phyloP scores from a whole-genome alignment of 1,284 basidiomycete genomes.

The Heterobasidion parviporum region DNA sequence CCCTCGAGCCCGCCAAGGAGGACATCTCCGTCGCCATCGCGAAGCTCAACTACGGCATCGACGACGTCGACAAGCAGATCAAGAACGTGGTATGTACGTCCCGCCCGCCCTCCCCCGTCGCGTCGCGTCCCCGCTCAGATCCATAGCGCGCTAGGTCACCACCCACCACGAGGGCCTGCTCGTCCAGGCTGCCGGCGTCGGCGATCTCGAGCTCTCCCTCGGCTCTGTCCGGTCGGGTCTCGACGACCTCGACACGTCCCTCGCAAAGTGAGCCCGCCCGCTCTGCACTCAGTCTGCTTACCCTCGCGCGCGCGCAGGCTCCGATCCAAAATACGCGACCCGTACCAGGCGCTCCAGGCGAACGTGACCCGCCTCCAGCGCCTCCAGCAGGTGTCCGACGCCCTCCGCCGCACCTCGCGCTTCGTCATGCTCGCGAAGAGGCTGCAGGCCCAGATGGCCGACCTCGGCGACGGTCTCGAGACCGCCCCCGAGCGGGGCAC shows the following conservation, averaged over 20 bases:
- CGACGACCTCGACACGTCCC: conserved; percentile 56
- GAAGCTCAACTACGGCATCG: conserved; percentile 76
- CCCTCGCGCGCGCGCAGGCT: conserved; percentile 38
- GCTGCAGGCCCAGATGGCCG: conserved; percentile 73
- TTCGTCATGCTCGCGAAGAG: conserved; percentile 78
- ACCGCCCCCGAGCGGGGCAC: conserved; percentile 10
- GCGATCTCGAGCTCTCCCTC: conserved; percentile 55
- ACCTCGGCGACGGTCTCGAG: conserved; percentile 34
- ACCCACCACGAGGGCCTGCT: conserved; percentile 68
- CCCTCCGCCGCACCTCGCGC: conserved; percentile 74
- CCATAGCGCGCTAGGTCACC: conserved; percentile 38
- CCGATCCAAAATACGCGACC: conserved; percentile 75
- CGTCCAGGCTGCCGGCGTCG: conserved; percentile 62
- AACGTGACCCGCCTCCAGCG: conserved; percentile 69
- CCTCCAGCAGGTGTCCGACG: conserved; percentile 73
- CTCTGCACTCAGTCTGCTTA: conserved; percentile 8
- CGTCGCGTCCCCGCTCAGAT: not conserved
- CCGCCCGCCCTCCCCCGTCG: not conserved
- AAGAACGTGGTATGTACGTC: conserved; percentile 67
- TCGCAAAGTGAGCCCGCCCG: conserved; percentile 55
- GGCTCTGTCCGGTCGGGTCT: conserved; percentile 56
- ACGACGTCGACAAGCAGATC: conserved; percentile 84
- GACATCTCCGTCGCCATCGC: conserved; percentile 83
- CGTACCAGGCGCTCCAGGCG: conserved; percentile 65
- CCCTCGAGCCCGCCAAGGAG: conserved; percentile 62